Conservation (phyloP, 2,329 filamentous ascomycete genomes). For the Neofusicoccum sp. region DNA sequence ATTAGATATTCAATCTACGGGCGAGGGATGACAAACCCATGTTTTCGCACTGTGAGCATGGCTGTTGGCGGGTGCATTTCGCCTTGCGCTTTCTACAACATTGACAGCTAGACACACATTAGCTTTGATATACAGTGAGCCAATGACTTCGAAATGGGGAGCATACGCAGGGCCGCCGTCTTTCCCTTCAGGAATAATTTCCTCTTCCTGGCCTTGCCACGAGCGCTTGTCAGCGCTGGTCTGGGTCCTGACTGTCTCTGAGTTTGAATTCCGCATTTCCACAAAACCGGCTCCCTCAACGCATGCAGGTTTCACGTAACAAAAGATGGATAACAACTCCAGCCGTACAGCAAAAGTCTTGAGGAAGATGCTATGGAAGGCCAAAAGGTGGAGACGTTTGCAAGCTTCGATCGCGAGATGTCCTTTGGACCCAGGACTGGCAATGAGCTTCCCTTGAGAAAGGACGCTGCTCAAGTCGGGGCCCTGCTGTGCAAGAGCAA, state of each 20-base stretch:
- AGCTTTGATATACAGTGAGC: background rate
- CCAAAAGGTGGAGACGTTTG: no score
- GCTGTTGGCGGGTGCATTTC: conserved; percentile 47
- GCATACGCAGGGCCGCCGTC: conserved; percentile 5
- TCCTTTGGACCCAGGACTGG: no score
- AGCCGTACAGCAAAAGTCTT: background rate
- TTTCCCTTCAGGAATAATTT: background rate
- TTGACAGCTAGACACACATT: conserved; percentile 35
- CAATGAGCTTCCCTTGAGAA: no score
- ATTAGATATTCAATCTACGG: background rate
- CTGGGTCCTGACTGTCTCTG: background rate
- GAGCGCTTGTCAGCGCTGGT: background rate
- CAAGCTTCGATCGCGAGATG: no score
- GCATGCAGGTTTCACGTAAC: background rate
- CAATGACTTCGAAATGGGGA: background rate
- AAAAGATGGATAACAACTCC: background rate
- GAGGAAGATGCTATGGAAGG: background rate
- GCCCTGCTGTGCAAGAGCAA: no score
- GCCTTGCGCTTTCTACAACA: conserved; percentile 51
- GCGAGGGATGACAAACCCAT: background rate
- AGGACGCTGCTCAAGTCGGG: no score
- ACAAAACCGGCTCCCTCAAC: background rate
- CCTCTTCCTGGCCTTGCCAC: background rate
- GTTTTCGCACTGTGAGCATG: conserved; percentile 45
- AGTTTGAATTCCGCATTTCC: background rate